Percentiles rank a stretch among this genome's conserved stretches.
Conservation (phyloP, 495 filamentous ascomycete species). For the Penicillium tannophilum region DNA sequence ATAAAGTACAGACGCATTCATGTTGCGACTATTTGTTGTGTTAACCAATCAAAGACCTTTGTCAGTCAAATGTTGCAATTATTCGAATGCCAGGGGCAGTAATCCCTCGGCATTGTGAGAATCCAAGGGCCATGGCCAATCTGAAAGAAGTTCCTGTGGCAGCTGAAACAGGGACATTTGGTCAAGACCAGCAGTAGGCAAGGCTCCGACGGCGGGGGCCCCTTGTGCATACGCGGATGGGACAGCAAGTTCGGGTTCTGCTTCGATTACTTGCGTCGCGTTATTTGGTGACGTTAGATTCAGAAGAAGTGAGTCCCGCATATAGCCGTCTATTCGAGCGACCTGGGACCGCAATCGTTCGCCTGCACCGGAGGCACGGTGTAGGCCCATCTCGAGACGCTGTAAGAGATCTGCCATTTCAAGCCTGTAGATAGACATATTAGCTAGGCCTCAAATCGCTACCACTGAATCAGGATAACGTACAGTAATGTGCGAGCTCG, state of each 20-base stretch:
- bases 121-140: slow-evolving; percentile 46
- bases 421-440: slow-evolving; percentile 16
- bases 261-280: slow-evolving; percentile 12
- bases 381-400: slow-evolving; percentile 44
- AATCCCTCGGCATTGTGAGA: slow-evolving; percentile 29
- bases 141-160: slow-evolving; percentile 36
- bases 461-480: neutral
- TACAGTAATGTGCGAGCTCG: slow-evolving; percentile 47
- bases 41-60: neutral
- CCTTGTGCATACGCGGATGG: slow-evolving; percentile 1
- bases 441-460: neutral
- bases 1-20: neutral
- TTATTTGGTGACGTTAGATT: slow-evolving; percentile 11
- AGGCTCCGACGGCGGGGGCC: neutral
- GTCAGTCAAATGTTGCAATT: neutral
- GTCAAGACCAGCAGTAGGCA: slow-evolving; percentile 2
- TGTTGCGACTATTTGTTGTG: neutral
- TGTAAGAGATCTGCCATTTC: slow-evolving; percentile 52
- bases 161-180: slow-evolving; percentile 39
- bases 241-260: slow-evolving; percentile 16
- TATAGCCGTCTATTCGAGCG: slow-evolving; percentile 50
- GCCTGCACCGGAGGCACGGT: slow-evolving; percentile 41
- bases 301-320: slow-evolving; percentile 36
- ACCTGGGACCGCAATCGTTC: slow-evolving; percentile 45
- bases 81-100: slow-evolving; percentile 29